phyloP scores from a whole-genome alignment of 306 rosid species.

The Lotus japonicus region DNA sequence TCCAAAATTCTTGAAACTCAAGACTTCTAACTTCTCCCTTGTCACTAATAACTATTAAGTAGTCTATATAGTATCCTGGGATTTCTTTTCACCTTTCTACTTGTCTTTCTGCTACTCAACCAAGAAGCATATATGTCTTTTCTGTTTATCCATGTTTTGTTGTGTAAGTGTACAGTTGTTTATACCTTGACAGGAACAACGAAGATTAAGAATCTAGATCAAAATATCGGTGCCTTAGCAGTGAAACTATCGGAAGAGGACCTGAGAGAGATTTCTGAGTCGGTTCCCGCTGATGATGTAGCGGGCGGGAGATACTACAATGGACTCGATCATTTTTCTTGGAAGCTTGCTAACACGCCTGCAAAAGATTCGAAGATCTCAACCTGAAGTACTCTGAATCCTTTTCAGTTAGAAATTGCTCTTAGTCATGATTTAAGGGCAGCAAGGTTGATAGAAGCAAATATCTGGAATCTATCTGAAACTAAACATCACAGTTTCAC shows the following conservation, averaged over 20 bases:
- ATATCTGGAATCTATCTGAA: too few species aligned
- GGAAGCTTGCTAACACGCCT: constrained; percentile 59
- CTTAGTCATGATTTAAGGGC: not conserved
- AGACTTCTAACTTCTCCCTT: too few species aligned
- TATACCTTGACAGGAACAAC: constrained; percentile 43
- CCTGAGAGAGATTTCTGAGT: constrained; percentile 39
- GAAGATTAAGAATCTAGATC: constrained; percentile 52
- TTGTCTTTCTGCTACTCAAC: not conserved
- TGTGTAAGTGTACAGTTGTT: not conserved
- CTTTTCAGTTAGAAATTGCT: constrained; percentile 10
- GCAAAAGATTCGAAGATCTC: constrained; percentile 11
- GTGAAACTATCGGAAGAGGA: constrained; percentile 41
- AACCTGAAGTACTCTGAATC: constrained; percentile 16
- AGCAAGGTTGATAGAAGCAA: not conserved
- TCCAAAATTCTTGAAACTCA: too few species aligned
- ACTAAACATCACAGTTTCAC: too few species aligned
- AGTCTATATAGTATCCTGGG: not conserved
- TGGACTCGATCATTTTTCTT: not conserved
- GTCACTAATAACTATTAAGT: too few species aligned
- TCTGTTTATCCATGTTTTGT: not conserved
- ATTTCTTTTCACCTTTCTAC: not conserved
- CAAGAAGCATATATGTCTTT: not conserved
- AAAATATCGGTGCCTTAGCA: constrained; percentile 46
- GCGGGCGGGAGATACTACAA: constrained; percentile 33
- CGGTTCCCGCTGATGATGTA: constrained; percentile 40